phyloP scores from a whole-genome alignment of 495 filamentous ascomycete genomes.

The Penicillium taxi region DNA sequence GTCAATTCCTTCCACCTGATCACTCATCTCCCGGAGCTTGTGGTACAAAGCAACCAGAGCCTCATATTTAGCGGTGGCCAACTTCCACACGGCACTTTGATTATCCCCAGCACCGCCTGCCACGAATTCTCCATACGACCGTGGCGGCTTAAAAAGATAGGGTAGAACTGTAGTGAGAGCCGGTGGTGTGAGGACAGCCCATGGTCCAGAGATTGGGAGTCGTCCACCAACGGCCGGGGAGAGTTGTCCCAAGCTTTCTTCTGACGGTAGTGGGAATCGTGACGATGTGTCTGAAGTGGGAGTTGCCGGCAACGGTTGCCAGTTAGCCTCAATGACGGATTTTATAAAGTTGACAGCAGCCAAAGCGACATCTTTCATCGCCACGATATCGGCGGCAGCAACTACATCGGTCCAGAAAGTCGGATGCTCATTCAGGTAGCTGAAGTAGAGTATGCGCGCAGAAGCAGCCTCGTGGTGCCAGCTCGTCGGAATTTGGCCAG shows the following conservation, averaged over 20 bases:
- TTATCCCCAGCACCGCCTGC: slow-evolving; percentile 50
- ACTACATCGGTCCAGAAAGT: slow-evolving; percentile 47
- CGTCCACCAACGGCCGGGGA: slow-evolving; percentile 30
- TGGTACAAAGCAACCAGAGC: slow-evolving; percentile 41
- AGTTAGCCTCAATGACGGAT: slow-evolving; percentile 48
- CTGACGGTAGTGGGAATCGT: slow-evolving; percentile 37
- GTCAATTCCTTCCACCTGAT: slow-evolving; percentile 29
- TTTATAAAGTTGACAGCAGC: slow-evolving; percentile 47
- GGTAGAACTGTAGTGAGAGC: slow-evolving; percentile 46
- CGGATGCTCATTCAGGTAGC: slow-evolving; percentile 44
- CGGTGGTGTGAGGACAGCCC: slow-evolving; percentile 46
- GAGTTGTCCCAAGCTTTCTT: slow-evolving; percentile 27
- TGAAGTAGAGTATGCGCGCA: slow-evolving; percentile 50
- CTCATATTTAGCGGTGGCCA: slow-evolving; percentile 53
- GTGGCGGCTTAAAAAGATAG: slow-evolving; percentile 52
- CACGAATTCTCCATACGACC: slow-evolving; percentile 50
- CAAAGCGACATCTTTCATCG: slow-evolving; percentile 50
- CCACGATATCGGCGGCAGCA: slow-evolving; percentile 47
- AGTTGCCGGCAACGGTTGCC: slow-evolving; percentile 31
- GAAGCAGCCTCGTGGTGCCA: slow-evolving; percentile 42
- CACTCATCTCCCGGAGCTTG: slow-evolving; percentile 23
- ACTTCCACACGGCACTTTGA: slow-evolving; percentile 51
- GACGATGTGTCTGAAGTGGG: slow-evolving; percentile 16
- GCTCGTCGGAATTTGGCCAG: slow-evolving; percentile 32
- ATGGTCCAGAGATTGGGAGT: slow-evolving; percentile 40